Conservation (phyloP, 2,329 filamentous ascomycete species). For the Esteya vermicola region DNA sequence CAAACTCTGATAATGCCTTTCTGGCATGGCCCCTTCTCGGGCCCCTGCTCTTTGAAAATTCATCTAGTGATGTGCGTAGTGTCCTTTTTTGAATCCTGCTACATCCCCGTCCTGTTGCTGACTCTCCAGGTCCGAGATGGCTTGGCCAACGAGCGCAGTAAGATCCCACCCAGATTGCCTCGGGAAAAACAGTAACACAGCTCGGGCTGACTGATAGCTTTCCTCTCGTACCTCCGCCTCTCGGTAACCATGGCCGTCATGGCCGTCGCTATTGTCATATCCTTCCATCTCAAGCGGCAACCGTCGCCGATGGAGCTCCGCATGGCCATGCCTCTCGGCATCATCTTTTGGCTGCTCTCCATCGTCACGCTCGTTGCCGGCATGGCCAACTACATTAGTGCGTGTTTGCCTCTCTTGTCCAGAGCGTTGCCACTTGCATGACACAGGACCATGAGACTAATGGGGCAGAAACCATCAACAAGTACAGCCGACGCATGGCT, state of each 20-base stretch:
- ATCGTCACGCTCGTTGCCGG: conserved; percentile 65
- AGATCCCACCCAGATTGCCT: conserved; percentile 5
- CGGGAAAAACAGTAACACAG: too few species aligned
- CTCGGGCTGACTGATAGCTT: conserved; percentile 33
- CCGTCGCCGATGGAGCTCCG: conserved; percentile 57
- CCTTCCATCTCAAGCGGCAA: conserved; percentile 72
- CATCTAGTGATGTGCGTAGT: conserved; percentile 48
- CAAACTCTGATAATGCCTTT: conserved; percentile 30
- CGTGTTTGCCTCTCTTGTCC: conserved; percentile 11
- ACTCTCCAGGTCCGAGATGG: conserved; percentile 41
- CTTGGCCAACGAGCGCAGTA: conserved; percentile 64
- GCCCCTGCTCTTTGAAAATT: conserved; percentile 59
- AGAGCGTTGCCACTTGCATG: neutral
- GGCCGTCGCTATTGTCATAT: conserved; percentile 77
- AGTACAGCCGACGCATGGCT: conserved; percentile 64
- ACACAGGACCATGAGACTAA: too few species aligned
- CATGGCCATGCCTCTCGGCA: conserved; percentile 70
- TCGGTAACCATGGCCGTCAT: conserved; percentile 86
- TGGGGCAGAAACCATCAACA: conserved; percentile 53
- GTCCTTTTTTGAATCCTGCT: neutral
- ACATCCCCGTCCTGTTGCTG: neutral
- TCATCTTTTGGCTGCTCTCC: conserved; percentile 76
- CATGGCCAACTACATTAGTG: conserved; percentile 74
- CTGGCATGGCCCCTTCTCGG: conserved; percentile 48
- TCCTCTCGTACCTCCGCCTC: conserved; percentile 82